These are phyloP conservation scores for Exserohilum turcica DNA, from an alignment of 2,329 filamentous ascomycete species.

Conservation along the genomic window DNA sequence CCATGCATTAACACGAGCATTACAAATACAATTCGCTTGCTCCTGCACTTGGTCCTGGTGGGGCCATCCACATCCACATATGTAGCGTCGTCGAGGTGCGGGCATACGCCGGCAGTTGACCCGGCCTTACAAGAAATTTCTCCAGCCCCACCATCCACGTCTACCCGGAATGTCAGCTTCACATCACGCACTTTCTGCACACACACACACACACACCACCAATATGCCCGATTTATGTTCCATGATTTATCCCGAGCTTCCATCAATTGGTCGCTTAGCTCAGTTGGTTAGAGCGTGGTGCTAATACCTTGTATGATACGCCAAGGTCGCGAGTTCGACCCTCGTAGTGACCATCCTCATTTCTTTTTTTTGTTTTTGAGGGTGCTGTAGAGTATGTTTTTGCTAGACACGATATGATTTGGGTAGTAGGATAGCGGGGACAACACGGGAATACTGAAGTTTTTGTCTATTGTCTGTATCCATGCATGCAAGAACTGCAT, in stretches of 20 bases:
- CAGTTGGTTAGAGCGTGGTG: conserved; percentile 5
- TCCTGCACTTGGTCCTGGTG: neutral
- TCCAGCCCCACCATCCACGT: too few relatives aligned
- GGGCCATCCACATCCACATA: neutral
- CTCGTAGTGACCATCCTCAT: conserved; percentile 26
- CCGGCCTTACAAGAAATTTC: too few relatives aligned
- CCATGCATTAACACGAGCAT: neutral
- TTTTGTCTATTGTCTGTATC: too few relatives aligned
- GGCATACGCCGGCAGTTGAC: too few relatives aligned
- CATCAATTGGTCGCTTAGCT: conserved; percentile 23
- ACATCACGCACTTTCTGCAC: too few relatives aligned
- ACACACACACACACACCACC: too few relatives aligned
- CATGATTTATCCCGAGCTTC: conserved; percentile 11
- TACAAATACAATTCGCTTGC: neutral
- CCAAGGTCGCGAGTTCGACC: conserved; percentile 16
- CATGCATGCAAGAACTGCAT: too few relatives aligned
- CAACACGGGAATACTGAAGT: too few relatives aligned
- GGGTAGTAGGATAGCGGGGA: too few relatives aligned
- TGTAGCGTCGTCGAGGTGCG: too few relatives aligned
- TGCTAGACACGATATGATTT: too few relatives aligned
- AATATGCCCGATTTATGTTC: neutral
- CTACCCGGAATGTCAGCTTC: too few relatives aligned
- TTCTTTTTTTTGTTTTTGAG: neutral
- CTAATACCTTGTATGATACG: conserved; percentile 1
- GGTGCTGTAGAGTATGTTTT: neutral